Conservation (phyloP, 768 basidiomycete genomes). For the Tricholoma furcatifolium region DNA sequence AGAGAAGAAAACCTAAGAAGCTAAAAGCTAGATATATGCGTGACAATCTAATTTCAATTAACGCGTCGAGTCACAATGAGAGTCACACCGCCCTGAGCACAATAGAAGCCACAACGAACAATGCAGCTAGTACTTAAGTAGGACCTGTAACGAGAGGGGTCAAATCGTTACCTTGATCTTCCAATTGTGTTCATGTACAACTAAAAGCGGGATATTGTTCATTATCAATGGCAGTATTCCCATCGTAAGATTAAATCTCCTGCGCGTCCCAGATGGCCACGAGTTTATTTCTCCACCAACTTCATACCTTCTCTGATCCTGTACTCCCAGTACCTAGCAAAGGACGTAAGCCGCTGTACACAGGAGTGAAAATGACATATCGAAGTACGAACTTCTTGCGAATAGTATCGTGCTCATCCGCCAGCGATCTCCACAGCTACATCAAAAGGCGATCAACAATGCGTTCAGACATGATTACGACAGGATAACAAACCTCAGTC, state of each 20-base stretch:
- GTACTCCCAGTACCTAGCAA: conserved; percentile 71
- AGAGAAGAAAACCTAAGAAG: no score
- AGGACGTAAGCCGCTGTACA: background rate
- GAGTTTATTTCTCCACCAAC: conserved; percentile 6
- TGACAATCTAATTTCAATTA: no score
- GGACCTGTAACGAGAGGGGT: no score
- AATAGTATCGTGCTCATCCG: conserved; percentile 68
- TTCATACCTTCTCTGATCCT: conserved; percentile 55
- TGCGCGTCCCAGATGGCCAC: background rate
- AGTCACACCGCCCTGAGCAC: no score
- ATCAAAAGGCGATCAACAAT: background rate
- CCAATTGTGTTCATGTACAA: background rate
- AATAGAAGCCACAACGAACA: no score
- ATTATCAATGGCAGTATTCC: background rate
- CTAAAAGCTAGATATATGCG: no score
- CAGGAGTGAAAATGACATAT: background rate
- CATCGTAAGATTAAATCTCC: background rate
- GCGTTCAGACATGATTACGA: background rate
- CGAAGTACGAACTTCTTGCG: conserved; percentile 59
- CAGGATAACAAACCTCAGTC: conserved; percentile 36
- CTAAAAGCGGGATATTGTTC: background rate
- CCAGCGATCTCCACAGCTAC: conserved; percentile 73
- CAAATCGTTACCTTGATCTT: no score
- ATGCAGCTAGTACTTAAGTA: no score
- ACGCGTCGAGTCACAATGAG: no score